Percentiles rank a stretch among this genome's conserved stretches.
Conservation (phyloP, 192 early-diverging fungal genomes). For the Gorgonomyces haynaldii region DNA sequence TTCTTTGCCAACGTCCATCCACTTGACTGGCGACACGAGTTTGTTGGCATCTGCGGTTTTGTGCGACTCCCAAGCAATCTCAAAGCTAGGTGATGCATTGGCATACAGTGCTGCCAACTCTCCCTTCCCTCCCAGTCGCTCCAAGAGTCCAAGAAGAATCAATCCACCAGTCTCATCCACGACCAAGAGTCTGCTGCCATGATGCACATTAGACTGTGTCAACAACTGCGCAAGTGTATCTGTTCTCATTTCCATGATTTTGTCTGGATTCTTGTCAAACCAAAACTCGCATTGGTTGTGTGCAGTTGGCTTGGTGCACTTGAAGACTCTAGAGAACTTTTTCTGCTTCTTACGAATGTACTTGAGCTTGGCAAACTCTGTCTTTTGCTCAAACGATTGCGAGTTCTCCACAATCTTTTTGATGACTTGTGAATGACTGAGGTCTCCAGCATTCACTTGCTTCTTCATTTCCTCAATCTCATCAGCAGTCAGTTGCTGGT, state of each 20-base stretch:
- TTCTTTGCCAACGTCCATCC: too few relatives aligned
- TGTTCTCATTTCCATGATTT: slow-evolving; percentile 67
- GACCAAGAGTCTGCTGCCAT: slow-evolving; percentile 54
- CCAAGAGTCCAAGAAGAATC: slow-evolving; percentile 63
- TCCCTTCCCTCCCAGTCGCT: slow-evolving; percentile 43
- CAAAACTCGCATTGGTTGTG: slow-evolving; percentile 68
- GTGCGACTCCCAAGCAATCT: too few relatives aligned
- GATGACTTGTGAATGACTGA: slow-evolving; percentile 63
- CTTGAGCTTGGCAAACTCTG: slow-evolving; percentile 90
- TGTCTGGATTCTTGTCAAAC: slow-evolving; percentile 62
- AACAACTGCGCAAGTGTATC: slow-evolving; percentile 91
- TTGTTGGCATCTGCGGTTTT: too few relatives aligned
- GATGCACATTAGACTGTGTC: slow-evolving; percentile 67
- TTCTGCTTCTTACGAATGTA: slow-evolving; percentile 65
- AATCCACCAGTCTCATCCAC: slow-evolving; percentile 90
- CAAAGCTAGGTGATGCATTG: too few relatives aligned
- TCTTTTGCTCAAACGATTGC: slow-evolving; percentile 80
- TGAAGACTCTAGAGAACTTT: slow-evolving; percentile 73
- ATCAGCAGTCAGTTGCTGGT: slow-evolving; percentile 68
- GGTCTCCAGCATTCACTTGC: slow-evolving; percentile 55
- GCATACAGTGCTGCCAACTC: not conserved
- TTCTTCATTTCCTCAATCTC: slow-evolving; percentile 78
- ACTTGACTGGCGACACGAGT: too few relatives aligned
- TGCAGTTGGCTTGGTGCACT: slow-evolving; percentile 61
- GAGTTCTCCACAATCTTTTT: slow-evolving; percentile 69